phyloP scores from a whole-genome alignment of 1,139 yeast genomes.

The Magnusiomyces tetraspermus region DNA sequence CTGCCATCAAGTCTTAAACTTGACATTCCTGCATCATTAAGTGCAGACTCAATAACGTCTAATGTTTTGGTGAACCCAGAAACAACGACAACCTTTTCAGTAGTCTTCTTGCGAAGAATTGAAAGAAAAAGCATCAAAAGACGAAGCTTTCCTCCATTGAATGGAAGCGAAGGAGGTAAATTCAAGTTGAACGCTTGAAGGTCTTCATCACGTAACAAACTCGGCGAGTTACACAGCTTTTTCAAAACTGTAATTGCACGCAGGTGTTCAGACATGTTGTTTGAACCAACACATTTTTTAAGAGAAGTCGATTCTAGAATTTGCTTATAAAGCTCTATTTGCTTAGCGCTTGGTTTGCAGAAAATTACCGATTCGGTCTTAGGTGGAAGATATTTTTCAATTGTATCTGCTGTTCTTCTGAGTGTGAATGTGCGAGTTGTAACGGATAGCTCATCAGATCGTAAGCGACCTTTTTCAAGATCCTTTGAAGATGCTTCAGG shows the following conservation, averaged over 20 bases:
- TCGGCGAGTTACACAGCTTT: conserved; percentile 78
- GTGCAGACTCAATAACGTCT: conserved; percentile 57
- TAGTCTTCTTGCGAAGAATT: conserved; percentile 28
- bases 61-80: conserved; percentile 86
- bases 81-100: conserved; percentile 75
- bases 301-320: conserved; percentile 41
- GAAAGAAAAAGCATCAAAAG: conserved; percentile 28
- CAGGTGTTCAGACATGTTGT: conserved; percentile 42
- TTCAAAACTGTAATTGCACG: conserved; percentile 65
- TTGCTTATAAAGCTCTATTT: conserved; percentile 45
- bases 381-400: conserved; percentile 61
- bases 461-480: conserved; percentile 48
- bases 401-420: conserved; percentile 61
- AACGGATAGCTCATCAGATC: conserved; percentile 51
- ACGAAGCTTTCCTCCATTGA: conserved; percentile 31
- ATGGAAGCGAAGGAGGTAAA: conserved; percentile 12
- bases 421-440: conserved; percentile 60
- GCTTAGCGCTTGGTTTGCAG: conserved; percentile 63
- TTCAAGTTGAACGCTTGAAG: conserved; percentile 11
- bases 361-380: conserved; percentile 73
- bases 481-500: conserved; percentile 49
- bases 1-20: conserved; percentile 72
- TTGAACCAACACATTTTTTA: conserved; percentile 28
- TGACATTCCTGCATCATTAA: conserved; percentile 30
- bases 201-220: conserved; percentile 39